Evolutionary conservation across 1,284 basidiomycete species (phyloP), one percentile per base, ranked within the genome.

Genomic region (Ustilago curta): DNA sequence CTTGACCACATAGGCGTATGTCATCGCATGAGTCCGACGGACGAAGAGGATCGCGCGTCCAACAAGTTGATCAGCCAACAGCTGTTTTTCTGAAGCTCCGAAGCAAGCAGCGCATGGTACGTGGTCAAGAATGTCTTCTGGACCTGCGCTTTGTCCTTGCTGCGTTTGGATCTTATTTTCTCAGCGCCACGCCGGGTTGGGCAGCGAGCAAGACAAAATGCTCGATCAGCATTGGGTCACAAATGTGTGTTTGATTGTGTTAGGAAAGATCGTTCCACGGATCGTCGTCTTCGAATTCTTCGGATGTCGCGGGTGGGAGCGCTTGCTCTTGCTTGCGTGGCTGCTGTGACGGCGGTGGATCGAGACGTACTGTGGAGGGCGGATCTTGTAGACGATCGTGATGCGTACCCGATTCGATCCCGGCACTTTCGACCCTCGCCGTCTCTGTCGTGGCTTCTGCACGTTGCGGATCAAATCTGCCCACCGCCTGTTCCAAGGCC

Each of bases 211-310:
- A 31, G 9, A 12, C 11, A n/a, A 35, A 12, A 3, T 35, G 32
- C 32, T 35, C 32, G 14, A 35, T 35, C 32, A 35, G 32, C 32
- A 12, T 47, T 29, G n/a, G n/a, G 45, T 16, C 8, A 27, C 4
- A 23, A 8, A 18, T 2, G 9, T 9, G 35, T 31, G 29, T 31
- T 5, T 9, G 25, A 11, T n/a, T 9, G 7, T n/a, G n/a, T 42
- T 39, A 72, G 7, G 59, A 31, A 21, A 67, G 52, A 16, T 72
- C 70, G 29, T 54, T 68, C 70, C 70, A 72, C 14, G 70, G 64
- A 56, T 72, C 70, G 35, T 72, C 70, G 54, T 72, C 70, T 55
- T 64, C 59, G 16, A 59, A 72, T 0, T 59, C 60, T 29, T 58
- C 27, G 19, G 43, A 37, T 11, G 31, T 16, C 5, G 27, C 42